These are phyloP conservation scores for Glonium stellatum DNA, from an alignment of 495 filamentous ascomycete genomes.

Conservation along the genomic window DNA sequence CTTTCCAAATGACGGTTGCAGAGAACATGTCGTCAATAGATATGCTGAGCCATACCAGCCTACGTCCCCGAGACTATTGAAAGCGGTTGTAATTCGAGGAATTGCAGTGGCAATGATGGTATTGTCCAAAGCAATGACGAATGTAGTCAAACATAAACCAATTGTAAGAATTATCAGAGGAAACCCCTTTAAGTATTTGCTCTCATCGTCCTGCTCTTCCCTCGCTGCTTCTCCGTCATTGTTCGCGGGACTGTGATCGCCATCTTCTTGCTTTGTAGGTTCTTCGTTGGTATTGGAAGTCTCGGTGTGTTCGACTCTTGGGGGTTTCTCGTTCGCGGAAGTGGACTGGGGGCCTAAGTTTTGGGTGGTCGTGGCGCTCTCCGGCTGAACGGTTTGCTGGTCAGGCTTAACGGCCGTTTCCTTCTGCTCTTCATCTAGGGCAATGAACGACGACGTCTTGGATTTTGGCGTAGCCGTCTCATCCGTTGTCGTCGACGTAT, in stretches of 20 bases:
- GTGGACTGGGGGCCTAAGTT: neutral
- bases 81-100: conserved; percentile 33
- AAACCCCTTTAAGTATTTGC: conserved; percentile 23
- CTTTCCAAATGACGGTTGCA: conserved; percentile 36
- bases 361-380: neutral
- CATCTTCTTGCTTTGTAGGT: neutral
- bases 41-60: conserved; percentile 38
- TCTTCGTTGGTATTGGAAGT: neutral
- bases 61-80: conserved; percentile 36
- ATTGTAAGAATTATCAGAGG: conserved; percentile 20
- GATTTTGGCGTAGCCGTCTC: neutral
- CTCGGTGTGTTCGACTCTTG: neutral
- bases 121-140: conserved; percentile 35
- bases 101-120: conserved; percentile 37
- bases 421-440: neutral
- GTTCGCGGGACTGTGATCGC: neutral
- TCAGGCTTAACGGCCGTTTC: neutral
- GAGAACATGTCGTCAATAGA: conserved; percentile 33
- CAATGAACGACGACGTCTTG: neutral
- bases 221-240: conserved; percentile 2
- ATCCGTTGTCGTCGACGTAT: neutral
- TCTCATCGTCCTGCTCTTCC: conserved; percentile 18
- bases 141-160: conserved; percentile 28
- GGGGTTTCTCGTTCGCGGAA: neutral
- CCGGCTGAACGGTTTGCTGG: neutral